Evolutionary conservation across 331 rosid genomes (phyloP), one percentile per base, ranked within the genome.

Genomic region (Stylosanthes scabra): DNA sequence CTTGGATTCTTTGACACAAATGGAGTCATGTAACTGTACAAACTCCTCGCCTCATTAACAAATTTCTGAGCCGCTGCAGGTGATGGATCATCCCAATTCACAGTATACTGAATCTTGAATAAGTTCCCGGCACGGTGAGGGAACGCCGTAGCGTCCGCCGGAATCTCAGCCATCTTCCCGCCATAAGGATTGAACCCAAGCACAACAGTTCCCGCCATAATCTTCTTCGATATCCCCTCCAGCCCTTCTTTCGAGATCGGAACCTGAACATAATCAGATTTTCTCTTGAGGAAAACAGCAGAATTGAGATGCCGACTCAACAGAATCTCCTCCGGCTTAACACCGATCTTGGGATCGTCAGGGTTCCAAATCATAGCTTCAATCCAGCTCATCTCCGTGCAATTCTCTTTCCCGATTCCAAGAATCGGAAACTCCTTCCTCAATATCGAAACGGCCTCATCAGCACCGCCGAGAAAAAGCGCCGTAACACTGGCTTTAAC

Each of bases 131-230:
- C 68, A 0, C 88, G 71, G 41, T 84, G 88, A 45, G 88, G 83
- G 37, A 84, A 84, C 0, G 88, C 46, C 1, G 83, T 84, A n/a
- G n/a, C n/a, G n/a, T n/a, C n/a, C n/a, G n/a, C n/a, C n/a, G n/a
- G n/a, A n/a, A n/a, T n/a, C n/a, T n/a, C n/a, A n/a, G 0, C 20
- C 88, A 84, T 84, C 66, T 52, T 84, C 3, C 88, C 88, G 1
- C 88, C 88, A n/a, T 84, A 84, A 7, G 88, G 88, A 7, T 80
- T 84, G 70, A 84, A 84, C 59, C 77, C 85, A 15, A 84, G 47
- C 4, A 81, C 85, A 1, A 27, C 25, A 64, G 80, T 80, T 0
- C 85, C 85, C 25, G 73, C 83, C 54, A 81, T 77, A 83, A 84
- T 69, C 62, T 25, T 77, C 25, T 81, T 80, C 72, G 78, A 80